Evolutionary conservation across 2,329 filamentous ascomycete genomes (phyloP), one percentile per base, ranked within the genome.

Genomic region (Dothistroma pini): DNA sequence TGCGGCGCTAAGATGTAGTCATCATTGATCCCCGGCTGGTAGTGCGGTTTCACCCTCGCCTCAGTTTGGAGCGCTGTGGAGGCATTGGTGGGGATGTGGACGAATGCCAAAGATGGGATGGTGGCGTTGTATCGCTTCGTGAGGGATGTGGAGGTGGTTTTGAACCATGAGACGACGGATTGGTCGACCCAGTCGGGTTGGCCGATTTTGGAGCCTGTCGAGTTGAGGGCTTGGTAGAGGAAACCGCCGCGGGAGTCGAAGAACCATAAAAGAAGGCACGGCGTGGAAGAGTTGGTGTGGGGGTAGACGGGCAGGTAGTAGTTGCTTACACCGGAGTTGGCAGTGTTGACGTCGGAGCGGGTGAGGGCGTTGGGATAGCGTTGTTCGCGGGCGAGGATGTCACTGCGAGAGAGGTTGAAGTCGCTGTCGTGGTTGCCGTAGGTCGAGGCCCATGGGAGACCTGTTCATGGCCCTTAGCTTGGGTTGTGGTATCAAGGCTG

Each of bases 401-500:
- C 74, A 38, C 71, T 63, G 0, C 80, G 80, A 0, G 81, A 83
- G 9, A 88, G 73, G 63, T 88, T 87, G 69, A 78, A 83, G 38
- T 83, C 75, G 52, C 81, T 80, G 65, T 91, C 88, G 67, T 91
- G 88, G 60, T 90, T 90, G 0, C 88, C 88, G 63, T 90, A 90
- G 5, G 55, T 57, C 1, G 55, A 57, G 16, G 55, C 55, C 55
- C 55, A 57, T 4, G 55, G 55, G 14, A 57, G 55, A 16, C 31
- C 54, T 56, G 21, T 29, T 2, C 1, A 56, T 32, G 32, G 4
- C 16, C 29, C 41, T 49, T n/a, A 31, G 16, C 50, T 34, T 10
- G 25, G 25, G 25, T 32, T 29, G 49, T 29, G 25, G 8, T 29
- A 21, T 29, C 7, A 31, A n/a, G 22, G 38, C 38, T 11, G 47